phyloP scores from a whole-genome alignment of 225 moss, liverwort and hornwort species.

The Neckera pumila region DNA sequence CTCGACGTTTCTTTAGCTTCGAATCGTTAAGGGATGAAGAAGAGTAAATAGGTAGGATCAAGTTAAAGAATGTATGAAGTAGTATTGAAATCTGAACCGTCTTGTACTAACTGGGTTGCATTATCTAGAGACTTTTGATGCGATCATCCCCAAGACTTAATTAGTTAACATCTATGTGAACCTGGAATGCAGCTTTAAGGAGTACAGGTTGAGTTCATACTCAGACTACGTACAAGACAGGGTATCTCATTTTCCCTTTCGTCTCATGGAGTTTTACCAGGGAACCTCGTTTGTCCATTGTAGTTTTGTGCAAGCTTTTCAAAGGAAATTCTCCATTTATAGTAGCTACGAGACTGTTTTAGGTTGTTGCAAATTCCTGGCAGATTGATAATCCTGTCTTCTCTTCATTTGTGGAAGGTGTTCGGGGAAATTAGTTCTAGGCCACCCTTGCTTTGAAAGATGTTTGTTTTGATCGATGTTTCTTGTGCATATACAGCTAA shows the following conservation, averaged over 20 bases:
- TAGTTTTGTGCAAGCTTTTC: neutral
- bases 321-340: neutral
- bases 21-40: neutral
- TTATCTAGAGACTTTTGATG: neutral
- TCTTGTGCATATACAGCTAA: conserved; percentile 2
- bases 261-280: neutral
- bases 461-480: neutral
- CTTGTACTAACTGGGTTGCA: neutral
- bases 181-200: conserved; percentile 23
- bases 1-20: neutral
- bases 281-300: neutral
- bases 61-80: neutral
- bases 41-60: neutral
- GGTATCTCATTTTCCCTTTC: neutral
- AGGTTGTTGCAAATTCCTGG: neutral
- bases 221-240: conserved; percentile 23
- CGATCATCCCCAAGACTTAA: neutral
- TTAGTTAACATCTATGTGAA: neutral
- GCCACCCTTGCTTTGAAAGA: neutral
- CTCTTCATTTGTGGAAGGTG: neutral
- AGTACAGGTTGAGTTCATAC: conserved; percentile 26
- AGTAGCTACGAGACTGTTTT: neutral
- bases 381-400: neutral
- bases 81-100: neutral
- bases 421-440: neutral